Evolutionary conservation across 2,329 filamentous ascomycete genomes (phyloP).

Genomic region (Alternaria longipes): DNA sequence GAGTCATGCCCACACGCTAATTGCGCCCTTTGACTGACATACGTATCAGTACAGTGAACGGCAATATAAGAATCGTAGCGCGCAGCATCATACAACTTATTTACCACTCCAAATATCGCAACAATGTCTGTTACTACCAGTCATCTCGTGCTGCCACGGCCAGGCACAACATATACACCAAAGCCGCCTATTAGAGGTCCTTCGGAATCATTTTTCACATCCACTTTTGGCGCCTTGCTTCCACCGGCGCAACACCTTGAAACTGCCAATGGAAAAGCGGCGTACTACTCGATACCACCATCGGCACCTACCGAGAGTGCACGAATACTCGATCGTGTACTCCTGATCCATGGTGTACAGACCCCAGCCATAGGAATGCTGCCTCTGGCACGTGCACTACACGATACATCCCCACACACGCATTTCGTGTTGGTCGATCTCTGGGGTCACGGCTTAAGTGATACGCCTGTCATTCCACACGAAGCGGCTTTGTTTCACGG

Average conservation of each 20-base stretch:
- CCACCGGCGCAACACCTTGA: conserved; percentile 50
- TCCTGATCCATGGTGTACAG: conserved; percentile 63
- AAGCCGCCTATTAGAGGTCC: conserved; percentile 48
- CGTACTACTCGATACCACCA: conserved; percentile 53
- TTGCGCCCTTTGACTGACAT: not conserved
- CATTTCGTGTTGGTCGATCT: conserved; percentile 59
- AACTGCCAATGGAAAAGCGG: conserved; percentile 48
- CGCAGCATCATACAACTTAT: not conserved
- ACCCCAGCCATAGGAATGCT: conserved; percentile 61
- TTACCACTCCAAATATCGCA: not conserved
- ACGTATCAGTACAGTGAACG: not conserved
- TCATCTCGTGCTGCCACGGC: conserved; percentile 38
- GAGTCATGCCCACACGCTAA: not conserved
- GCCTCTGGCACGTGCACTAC: conserved; percentile 54
- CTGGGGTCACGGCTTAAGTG: conserved; percentile 64
- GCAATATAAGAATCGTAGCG: not conserved
- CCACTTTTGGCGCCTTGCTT: conserved; percentile 52
- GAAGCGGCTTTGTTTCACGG: conserved; percentile 55
- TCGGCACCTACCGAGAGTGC: conserved; percentile 49
- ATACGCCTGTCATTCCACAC: conserved; percentile 58
- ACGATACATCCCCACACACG: conserved; percentile 46
- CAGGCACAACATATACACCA: conserved; percentile 19
- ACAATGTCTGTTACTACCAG: not conserved
- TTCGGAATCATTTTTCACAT: conserved; percentile 49
- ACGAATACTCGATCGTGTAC: conserved; percentile 37